Evolutionary conservation across 192 early-diverging fungal genomes (phyloP), one percentile per base, ranked within the genome.

Genomic region (Dissophora ornata): DNA sequence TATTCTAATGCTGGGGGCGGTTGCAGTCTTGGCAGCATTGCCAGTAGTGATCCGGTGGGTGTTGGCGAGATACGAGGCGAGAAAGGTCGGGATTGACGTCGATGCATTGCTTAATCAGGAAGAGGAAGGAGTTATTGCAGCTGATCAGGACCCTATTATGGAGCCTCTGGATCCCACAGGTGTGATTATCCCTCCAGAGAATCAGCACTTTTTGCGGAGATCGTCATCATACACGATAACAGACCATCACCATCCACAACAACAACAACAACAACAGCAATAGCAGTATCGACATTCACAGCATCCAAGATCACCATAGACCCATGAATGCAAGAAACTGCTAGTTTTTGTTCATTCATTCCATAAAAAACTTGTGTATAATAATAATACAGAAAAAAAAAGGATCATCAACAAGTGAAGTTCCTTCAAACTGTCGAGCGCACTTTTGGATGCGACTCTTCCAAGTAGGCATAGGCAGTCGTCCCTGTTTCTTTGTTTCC

Each of bases 21-120:
- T 86, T 0, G 82, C 74, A 6, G 18, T 81, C 25, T 69, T 80
- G 6, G 85, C 85, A 16, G 59, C 83, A 0, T 56, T 86, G n/a
- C 85, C 85, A 7, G 85, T 86, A 1, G 34, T 79, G 46, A 73
- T 86, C 16, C 80, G 81, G 45, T 68, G 77, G 57, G 15, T 46
- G 1, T 21, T 77, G 65, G 73, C 73, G 4, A 53, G 65, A 44
- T 24, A 67, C 28, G 73, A 77, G 18, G 73, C 73, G 36, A 67
- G 42, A 38, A 77, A 77, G 40, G 73, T 57, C n/a, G 71, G 71
- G n/a, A 46, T 75, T 25, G 54, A 62, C 44, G 54, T 64, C 1
- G 62, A 68, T 57, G 45, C 55, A 7, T 50, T 67, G 40, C 30
- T 51, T 28, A 33, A 29, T 0, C 51, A 70, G 8, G 52, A 70